phyloP scores from a whole-genome alignment of 495 filamentous ascomycete species.

The Amniculicola lignicola region DNA sequence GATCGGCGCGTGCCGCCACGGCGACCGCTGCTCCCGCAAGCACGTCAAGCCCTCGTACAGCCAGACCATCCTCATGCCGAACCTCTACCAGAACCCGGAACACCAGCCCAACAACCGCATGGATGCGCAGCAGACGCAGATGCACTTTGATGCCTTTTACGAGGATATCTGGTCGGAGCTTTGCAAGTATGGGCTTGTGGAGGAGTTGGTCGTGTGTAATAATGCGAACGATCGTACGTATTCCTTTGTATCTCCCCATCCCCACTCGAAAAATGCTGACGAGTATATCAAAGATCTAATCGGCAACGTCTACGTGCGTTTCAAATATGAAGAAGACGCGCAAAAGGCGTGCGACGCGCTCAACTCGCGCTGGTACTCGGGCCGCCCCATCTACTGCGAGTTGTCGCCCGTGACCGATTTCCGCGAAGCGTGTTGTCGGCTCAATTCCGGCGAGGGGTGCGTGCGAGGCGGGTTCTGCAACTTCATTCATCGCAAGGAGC shows the following conservation, averaged over 20 bases:
- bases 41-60: slow-evolving; percentile 98
- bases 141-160: slow-evolving; percentile 99
- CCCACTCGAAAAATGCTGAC: slow-evolving; percentile 17
- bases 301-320: slow-evolving; percentile 98
- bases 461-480: slow-evolving; percentile 97
- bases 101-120: slow-evolving; percentile 97
- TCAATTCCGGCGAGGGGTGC: slow-evolving; percentile 94
- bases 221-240: slow-evolving; percentile 87
- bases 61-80: slow-evolving; percentile 95
- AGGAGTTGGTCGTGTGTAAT: slow-evolving; percentile 52
- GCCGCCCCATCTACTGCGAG: slow-evolving; percentile 96
- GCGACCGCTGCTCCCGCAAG: slow-evolving; percentile 95
- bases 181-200: slow-evolving; percentile 50
- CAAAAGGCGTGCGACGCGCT: slow-evolving; percentile 90
- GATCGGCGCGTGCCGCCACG: slow-evolving; percentile 97
- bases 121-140: slow-evolving; percentile 90
- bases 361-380: slow-evolving; percentile 95
- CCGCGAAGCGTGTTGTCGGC: slow-evolving; percentile 91
- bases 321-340: slow-evolving; percentile 98
- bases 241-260: slow-evolving; percentile 14
- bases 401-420: slow-evolving; percentile 96
- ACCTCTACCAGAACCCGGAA: slow-evolving; percentile 98
- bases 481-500: slow-evolving; percentile 97
- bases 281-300: slow-evolving; percentile 66
- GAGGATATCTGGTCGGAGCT: slow-evolving; percentile 99